These are phyloP conservation scores for Sporothrix luriei DNA, from an alignment of 2,329 filamentous ascomycete genomes.

Conservation along the genomic window DNA sequence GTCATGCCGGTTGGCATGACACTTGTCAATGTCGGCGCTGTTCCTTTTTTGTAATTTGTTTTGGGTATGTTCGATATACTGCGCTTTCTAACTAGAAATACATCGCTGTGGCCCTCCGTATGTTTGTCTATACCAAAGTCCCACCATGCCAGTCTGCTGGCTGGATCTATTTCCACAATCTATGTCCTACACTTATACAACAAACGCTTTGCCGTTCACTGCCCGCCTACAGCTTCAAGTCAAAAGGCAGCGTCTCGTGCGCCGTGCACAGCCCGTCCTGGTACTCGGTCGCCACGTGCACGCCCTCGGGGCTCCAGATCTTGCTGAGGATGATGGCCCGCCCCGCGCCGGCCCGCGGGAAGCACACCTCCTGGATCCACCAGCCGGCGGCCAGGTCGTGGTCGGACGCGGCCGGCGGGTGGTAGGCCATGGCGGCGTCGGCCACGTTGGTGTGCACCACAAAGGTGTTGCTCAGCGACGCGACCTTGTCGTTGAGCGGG, in stretches of 20 bases:
- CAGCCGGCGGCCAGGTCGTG: constrained; percentile 43
- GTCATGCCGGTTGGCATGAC: background rate
- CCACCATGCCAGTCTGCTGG: background rate
- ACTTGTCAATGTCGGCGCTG: background rate
- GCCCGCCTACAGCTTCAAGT: constrained; percentile 18
- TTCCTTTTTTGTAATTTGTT: background rate
- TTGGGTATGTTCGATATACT: background rate
- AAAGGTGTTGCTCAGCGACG: constrained; percentile 55
- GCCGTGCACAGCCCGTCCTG: constrained; percentile 55
- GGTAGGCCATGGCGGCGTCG: constrained; percentile 51
- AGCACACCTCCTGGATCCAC: constrained; percentile 59
- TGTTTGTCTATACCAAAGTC: background rate
- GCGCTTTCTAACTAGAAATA: constrained; percentile 1
- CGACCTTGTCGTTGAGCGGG: constrained; percentile 47
- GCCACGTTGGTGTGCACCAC: constrained; percentile 56
- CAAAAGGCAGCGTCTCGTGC: constrained; percentile 33
- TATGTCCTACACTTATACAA: no score
- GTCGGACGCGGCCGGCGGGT: constrained; percentile 10
- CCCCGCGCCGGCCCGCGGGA: constrained; percentile 52
- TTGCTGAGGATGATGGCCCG: constrained; percentile 53
- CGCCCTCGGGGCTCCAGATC: constrained; percentile 57
- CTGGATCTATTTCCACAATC: no score
- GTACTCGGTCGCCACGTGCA: constrained; percentile 58
- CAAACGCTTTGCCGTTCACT: no score
- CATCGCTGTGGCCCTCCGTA: background rate